Evolutionary conservation across 495 filamentous ascomycete genomes (phyloP).

Genomic region (Alectoria sarmentosa): DNA sequence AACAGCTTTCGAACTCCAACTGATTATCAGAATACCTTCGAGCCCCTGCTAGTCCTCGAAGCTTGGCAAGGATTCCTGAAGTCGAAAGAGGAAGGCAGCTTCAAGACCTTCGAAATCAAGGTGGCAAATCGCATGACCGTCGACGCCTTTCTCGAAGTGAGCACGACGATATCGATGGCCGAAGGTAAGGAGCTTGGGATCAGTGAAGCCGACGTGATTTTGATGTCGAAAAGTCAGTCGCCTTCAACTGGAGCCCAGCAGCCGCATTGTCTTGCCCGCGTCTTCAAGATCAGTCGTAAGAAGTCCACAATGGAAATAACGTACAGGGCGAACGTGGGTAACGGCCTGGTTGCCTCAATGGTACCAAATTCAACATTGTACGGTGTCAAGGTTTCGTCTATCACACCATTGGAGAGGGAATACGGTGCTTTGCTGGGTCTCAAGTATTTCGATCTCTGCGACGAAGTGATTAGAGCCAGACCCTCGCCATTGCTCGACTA

Average conservation of each 20-base stretch:
- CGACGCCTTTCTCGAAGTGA: constrained; percentile 88
- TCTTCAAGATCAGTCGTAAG: constrained; percentile 71
- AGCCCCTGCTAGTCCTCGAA: constrained; percentile 84
- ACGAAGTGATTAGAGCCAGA: constrained; percentile 80
- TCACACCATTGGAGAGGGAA: constrained; percentile 90
- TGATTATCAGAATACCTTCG: constrained; percentile 83
- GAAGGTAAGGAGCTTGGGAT: constrained; percentile 65
- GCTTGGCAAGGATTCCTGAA: constrained; percentile 93
- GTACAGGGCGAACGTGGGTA: constrained; percentile 68
- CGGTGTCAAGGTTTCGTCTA: constrained; percentile 74
- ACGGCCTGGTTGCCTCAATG: constrained; percentile 45
- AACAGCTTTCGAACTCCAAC: constrained; percentile 65
- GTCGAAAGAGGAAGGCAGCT: constrained; percentile 74
- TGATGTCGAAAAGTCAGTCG: constrained; percentile 66
- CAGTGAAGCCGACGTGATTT: constrained; percentile 78
- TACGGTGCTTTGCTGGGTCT: constrained; percentile 84
- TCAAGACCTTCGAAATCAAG: constrained; percentile 75
- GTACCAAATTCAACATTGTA: constrained; percentile 56
- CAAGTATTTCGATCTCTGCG: constrained; percentile 90
- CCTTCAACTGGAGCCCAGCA: constrained; percentile 55
- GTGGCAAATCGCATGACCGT: constrained; percentile 79
- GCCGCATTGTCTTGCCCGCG: constrained; percentile 78
- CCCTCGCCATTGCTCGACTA: constrained; percentile 82
- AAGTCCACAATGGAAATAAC: constrained; percentile 71
- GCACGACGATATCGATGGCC: constrained; percentile 61